phyloP scores from a whole-genome alignment of 352 stramenopile species.

The Aphanomyces invadans region DNA sequence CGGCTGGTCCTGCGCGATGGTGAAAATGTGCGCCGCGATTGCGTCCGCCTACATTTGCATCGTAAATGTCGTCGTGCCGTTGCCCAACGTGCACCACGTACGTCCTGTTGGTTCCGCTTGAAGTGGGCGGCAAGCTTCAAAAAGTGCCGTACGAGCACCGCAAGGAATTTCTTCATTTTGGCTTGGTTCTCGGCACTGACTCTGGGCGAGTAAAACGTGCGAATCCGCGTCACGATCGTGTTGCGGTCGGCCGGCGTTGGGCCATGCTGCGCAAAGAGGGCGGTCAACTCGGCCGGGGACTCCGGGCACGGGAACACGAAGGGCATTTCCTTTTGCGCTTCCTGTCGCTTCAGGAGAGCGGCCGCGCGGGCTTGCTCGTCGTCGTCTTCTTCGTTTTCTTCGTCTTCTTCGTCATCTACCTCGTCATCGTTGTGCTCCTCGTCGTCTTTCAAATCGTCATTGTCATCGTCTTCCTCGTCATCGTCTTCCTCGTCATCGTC shows the following conservation, averaged over 20 bases:
- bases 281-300: conserved; percentile 83
- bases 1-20: conserved; percentile 85
- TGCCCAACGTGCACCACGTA: conserved; percentile 43
- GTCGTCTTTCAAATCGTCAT: conserved; percentile 41
- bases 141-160: conserved; percentile 91
- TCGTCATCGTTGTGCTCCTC: conserved; percentile 34
- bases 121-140: conserved; percentile 83
- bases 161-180: conserved; percentile 95
- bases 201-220: conserved; percentile 90
- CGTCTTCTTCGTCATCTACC: conserved; percentile 39
- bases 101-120: conserved; percentile 51
- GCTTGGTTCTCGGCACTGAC: conserved; percentile 91
- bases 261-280: conserved; percentile 86
- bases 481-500: conserved; percentile 66
- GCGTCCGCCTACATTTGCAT: conserved; percentile 66
- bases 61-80: conserved; percentile 32
- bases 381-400: conserved; percentile 52
- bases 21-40: conserved; percentile 79
- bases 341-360: conserved; percentile 34
- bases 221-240: conserved; percentile 89
- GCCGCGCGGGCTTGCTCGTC: conserved; percentile 70
- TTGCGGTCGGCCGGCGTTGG: conserved; percentile 66
- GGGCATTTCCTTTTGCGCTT: conserved; percentile 76
- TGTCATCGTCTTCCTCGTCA: conserved; percentile 45
- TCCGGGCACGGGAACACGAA: conserved; percentile 93